A percentile compares a stretch with the other conserved stretches of the same genome.
Conservation (phyloP, 805 yeast genomes). For the Geotrichum ghanense region DNA sequence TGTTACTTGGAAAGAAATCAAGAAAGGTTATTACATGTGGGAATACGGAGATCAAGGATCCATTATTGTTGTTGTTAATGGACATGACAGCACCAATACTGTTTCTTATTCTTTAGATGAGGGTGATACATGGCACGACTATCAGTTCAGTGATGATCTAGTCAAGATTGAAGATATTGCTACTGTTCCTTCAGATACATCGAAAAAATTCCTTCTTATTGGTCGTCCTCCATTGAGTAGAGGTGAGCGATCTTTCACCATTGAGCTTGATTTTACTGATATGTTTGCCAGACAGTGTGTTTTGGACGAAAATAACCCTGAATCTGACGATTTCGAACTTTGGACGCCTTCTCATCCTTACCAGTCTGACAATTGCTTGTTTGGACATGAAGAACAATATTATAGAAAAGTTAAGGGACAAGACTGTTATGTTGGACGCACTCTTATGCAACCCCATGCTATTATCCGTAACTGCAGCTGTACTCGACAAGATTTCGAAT, state of each 20-base stretch:
- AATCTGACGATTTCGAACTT: constrained; percentile 47
- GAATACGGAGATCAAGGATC: constrained; percentile 95
- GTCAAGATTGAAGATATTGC: constrained; percentile 55
- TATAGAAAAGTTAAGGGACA: constrained; percentile 45
- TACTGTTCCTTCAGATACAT: constrained; percentile 84
- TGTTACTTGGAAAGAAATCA: constrained; percentile 70
- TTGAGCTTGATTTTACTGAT: constrained; percentile 47
- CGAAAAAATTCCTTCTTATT: constrained; percentile 62
- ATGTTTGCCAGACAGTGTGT: constrained; percentile 45
- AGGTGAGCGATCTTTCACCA: constrained; percentile 36
- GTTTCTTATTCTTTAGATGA: constrained; percentile 63
- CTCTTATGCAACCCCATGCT: constrained; percentile 48
- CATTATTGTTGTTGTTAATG: constrained; percentile 59
- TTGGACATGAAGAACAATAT: constrained; percentile 59
- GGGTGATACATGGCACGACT: constrained; percentile 67
- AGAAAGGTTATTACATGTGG: constrained; percentile 74
- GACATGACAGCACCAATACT: constrained; percentile 43
- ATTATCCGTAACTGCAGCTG: constrained; percentile 65
- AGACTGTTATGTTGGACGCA: constrained; percentile 47
- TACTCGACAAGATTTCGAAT: constrained; percentile 79
- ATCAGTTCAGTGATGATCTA: constrained; percentile 45
- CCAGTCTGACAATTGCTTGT: constrained; percentile 40
- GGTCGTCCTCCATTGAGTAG: constrained; percentile 35
- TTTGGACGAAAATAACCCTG: constrained; percentile 34
- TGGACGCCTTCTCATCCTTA: constrained; percentile 52